phyloP scores from a whole-genome alignment of 495 filamentous ascomycete genomes.

The Lentithecium fluviatile region DNA sequence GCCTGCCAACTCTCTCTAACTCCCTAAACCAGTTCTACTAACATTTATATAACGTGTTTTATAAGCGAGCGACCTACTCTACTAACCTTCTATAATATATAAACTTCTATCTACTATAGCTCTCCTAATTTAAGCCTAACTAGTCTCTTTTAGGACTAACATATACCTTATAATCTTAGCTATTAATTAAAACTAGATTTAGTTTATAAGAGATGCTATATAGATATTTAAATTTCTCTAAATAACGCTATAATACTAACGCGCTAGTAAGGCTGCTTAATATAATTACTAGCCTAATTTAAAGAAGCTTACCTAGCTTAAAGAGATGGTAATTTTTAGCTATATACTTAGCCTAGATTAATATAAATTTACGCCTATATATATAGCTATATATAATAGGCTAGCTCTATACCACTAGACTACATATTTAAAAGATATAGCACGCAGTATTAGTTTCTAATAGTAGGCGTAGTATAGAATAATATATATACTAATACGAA shows the following conservation, averaged over 20 bases:
- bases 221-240: conserved; percentile 14
- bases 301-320: conserved; percentile 27
- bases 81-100: conserved; percentile 9
- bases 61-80: conserved; percentile 2
- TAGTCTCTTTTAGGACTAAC: conserved; percentile 13
- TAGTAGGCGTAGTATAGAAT: too few species aligned
- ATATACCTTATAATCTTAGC: conserved; percentile 27
- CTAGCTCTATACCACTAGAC: too few species aligned
- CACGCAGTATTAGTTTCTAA: too few species aligned
- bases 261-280: conserved; percentile 16
- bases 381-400: conserved; percentile 15
- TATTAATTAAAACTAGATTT: conserved; percentile 15
- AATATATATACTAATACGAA: too few species aligned
- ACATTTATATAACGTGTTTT: too few species aligned
- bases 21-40: too few species aligned
- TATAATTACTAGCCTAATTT: conserved; percentile 20
- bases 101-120: conserved; percentile 6
- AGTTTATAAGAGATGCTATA: conserved; percentile 12
- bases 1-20: too few species aligned
- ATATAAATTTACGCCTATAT: conserved; percentile 18
- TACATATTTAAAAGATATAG: too few species aligned
- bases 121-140: conserved; percentile 1
- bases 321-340: conserved; percentile 25
- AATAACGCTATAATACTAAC: conserved; percentile 12
- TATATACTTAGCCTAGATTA: conserved; percentile 29